These are phyloP conservation scores for Vitis rotundifolia DNA, from an alignment of 164 flowering plant genomes.

Conservation along the genomic window DNA sequence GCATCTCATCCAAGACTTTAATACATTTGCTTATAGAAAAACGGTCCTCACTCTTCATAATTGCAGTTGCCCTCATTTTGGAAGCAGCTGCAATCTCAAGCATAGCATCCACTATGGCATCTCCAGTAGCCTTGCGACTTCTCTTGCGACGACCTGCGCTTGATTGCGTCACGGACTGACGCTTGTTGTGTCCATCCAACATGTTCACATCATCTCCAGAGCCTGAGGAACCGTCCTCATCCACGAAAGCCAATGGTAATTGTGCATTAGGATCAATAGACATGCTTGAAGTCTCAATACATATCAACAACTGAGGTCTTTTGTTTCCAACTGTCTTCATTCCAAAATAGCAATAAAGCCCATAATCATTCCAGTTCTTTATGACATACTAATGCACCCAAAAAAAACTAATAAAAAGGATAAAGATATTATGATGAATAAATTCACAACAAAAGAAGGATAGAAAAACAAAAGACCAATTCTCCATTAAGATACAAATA, in stretches of 20 bases:
- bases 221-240: slow-evolving; percentile 69
- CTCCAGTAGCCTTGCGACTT: slow-evolving; percentile 61
- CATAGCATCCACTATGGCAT: slow-evolving; percentile 83
- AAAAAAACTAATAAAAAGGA: no score
- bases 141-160: slow-evolving; percentile 60
- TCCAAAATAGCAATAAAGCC: slow-evolving; percentile 21
- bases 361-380: slow-evolving; percentile 15
- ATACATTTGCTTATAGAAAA: slow-evolving; percentile 81
- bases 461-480: no score
- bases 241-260: slow-evolving; percentile 25
- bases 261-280: slow-evolving; percentile 40
- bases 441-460: no score
- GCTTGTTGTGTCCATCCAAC: slow-evolving; percentile 64
- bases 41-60: slow-evolving; percentile 58
- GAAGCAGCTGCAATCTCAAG: slow-evolving; percentile 82
- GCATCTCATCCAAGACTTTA: slow-evolving; percentile 66
- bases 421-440: no score
- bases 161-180: slow-evolving; percentile 38
- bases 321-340: slow-evolving; percentile 24
- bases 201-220: slow-evolving; percentile 65
- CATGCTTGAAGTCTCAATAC: slow-evolving; percentile 36
- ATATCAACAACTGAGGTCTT: slow-evolving; percentile 13
- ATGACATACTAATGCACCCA: neutral
- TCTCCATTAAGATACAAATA: no score
- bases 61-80: slow-evolving; percentile 65